Evolutionary conservation across 495 filamentous ascomycete genomes (phyloP).

Genomic region (Penicillium bialowiezense): DNA sequence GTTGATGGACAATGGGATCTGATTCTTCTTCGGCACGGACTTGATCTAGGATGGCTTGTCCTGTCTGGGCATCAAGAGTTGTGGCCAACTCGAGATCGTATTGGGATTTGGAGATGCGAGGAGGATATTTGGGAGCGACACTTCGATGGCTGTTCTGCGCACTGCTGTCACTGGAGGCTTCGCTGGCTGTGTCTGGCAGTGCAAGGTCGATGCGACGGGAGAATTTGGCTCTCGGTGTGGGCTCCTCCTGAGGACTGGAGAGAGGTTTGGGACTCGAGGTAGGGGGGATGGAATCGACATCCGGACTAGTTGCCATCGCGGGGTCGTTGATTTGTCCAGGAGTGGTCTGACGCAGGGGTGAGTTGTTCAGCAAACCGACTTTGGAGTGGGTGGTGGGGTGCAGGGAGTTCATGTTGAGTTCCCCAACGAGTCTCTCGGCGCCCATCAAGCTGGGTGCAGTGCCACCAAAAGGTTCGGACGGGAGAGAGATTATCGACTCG

Average conservation of each 20-base stretch:
- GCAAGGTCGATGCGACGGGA: slow-evolving; percentile 36
- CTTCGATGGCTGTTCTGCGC: slow-evolving; percentile 11
- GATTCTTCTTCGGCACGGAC: slow-evolving; percentile 16
- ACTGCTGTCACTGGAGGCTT: slow-evolving; percentile 31
- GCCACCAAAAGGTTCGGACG: slow-evolving; percentile 35
- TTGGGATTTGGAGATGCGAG: not conserved
- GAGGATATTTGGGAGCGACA: not conserved
- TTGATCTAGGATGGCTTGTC: slow-evolving; percentile 31
- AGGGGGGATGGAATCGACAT: slow-evolving; percentile 1
- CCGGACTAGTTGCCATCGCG: slow-evolving; percentile 14
- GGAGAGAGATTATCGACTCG: slow-evolving; percentile 42
- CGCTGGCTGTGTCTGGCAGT: slow-evolving; percentile 44
- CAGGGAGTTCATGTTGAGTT: slow-evolving; percentile 64
- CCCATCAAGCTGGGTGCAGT: slow-evolving; percentile 61
- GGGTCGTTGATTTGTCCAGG: slow-evolving; percentile 22
- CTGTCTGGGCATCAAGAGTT: slow-evolving; percentile 43
- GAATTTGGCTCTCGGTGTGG: slow-evolving; percentile 36
- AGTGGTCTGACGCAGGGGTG: slow-evolving; percentile 33
- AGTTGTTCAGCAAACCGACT: slow-evolving; percentile 32
- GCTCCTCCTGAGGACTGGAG: slow-evolving; percentile 9
- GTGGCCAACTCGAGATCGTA: slow-evolving; percentile 38
- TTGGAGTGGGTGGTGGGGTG: slow-evolving; percentile 30
- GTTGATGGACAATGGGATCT: slow-evolving; percentile 21
- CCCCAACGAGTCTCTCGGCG: slow-evolving; percentile 64
- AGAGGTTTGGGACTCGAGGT: slow-evolving; percentile 10